Evolutionary conservation across 1,139 yeast species (phyloP), one percentile per base, ranked within the genome.

Genomic region (Yamadazyma pseudoaaseri): DNA sequence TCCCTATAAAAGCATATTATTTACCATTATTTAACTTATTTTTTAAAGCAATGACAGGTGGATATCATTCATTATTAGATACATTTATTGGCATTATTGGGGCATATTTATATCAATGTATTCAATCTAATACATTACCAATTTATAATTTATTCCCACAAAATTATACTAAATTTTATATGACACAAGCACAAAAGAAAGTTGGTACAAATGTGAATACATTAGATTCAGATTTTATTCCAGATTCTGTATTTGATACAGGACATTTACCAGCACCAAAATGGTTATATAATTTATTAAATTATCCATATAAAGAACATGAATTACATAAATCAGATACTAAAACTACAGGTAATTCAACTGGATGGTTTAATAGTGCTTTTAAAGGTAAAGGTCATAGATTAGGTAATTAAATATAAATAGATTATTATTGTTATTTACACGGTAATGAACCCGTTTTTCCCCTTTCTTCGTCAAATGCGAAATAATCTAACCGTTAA

Each of bases 61-160:
- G 81, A 1, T 57, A 48, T 22, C 38, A 54, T 3, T 41, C 67
- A 2, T 64, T 74, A 33, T 46, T 65, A 11, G 65, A 67, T 38
- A 60, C 75, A 0, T 39, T 71, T 2, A 49, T 70, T 12, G 85
- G 86, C 1, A 68, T 76, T 41, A 48, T 63, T 6, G 72, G 75
- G 2, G 84, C 81, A 0, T 79, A 79, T 47, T 45, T 76, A 14
- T 79, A 79, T 54, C 78, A 74, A 42, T 79, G 86, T 48, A 52
- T 76, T 21, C 82, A 78, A 45, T 73, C 81, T 1, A 59, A 62
- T 26, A 74, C 84, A 1, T 44, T 71, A 20, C 75, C 76, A 2
- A 34, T 70, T 16, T 67, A 65, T 46, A 70, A 70, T 44, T 51
- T 70, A 24, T 45, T 62, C 27, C 64, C 70, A 1, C 76, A 77